Base-by-base conservation (phyloP, 192 early-diverging fungal genomes). In the Jimgerdemannia lactiflua region DNA sequence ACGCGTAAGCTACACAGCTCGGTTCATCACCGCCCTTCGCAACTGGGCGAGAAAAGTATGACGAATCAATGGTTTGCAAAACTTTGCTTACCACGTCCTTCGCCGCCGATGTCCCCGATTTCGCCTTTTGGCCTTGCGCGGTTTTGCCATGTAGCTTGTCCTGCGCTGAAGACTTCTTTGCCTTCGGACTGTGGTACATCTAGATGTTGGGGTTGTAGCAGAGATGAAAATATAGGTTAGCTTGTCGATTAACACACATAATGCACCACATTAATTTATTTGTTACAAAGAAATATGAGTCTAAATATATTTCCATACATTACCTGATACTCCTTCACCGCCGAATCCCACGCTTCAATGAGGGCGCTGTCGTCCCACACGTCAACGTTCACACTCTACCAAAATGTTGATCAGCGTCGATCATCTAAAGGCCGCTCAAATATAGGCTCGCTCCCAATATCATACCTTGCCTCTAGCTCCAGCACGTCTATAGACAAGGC, bases 311-410 rank as follows among this genome's bases (percentile, higher is more conserved):
- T 29, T 29, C 29, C 29, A 29, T 29, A 29, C 6, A 59, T 59
- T 59, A 81, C 75, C 77, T 87, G 87, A 72, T 89, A 92, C 65
- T 87, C 84, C 29, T 80, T 84, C 8, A 91, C 82, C 6, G 89
- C 86, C 67, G 70, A 74, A 44, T 92, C 89, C 91, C 91, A 92
- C 2, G 89, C 87, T 20, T 80, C 85, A 65, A 92, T 86, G 44
- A 92, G 81, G 29, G 83, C 87, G 7, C 76, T 79, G 66, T 92
- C 91, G 41, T 92, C 89, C 91, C 91, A 92, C 0, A 81, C 78
- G n/a, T 85, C 84, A 3, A 66, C 75, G 64, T 82, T 59, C 49
- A 1, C 49, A 59, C 49, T 59, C 49, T 59, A 59, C 49, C 49
- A 59, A 59, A 2, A 59, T 59, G 49, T 2, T 59, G 49, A 59